phyloP scores from a whole-genome alignment of 108 stramenopile genomes.

The Fragilaria crotonensis region DNA sequence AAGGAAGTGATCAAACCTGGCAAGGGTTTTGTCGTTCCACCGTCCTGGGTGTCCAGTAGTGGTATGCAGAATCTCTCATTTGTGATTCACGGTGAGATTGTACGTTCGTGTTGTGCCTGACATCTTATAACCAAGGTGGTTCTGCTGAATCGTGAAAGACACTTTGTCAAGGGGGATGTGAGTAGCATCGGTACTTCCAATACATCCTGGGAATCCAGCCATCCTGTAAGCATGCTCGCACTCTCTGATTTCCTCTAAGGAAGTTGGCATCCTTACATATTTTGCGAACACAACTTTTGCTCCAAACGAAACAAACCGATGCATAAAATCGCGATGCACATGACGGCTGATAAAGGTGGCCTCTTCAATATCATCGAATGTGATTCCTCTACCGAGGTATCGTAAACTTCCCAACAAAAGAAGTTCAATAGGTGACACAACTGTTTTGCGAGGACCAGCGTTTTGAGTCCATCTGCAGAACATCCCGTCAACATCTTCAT shows the following conservation, averaged over 20 bases:
- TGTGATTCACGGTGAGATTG: conserved; percentile 12
- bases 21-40: conserved; percentile 11
- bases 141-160: background rate
- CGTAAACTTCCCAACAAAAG: background rate
- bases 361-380: conserved; percentile 7
- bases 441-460: no score
- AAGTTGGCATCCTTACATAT: background rate
- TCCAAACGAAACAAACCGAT: background rate
- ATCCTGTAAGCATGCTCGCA: conserved; percentile 1
- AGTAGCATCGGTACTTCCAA: conserved; percentile 16
- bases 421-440: conserved; percentile 5
- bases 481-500: no score
- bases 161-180: conserved; percentile 5
- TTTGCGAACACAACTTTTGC: background rate
- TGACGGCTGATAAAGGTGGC: conserved; percentile 1
- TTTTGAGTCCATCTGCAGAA: no score
- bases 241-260: background rate
- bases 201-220: conserved; percentile 18
- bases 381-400: conserved; percentile 2
- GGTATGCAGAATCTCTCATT: conserved; percentile 5
- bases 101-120: conserved; percentile 16
- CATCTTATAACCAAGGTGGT: conserved; percentile 9
- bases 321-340: background rate
- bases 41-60: conserved; percentile 9
- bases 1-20: conserved; percentile 1